A percentile compares a stretch with the other conserved stretches of the same genome.
These are phyloP conservation scores for Coemansia sp. DNA, from an alignment of 192 early-diverging fungal genomes.

Conservation along the genomic window DNA sequence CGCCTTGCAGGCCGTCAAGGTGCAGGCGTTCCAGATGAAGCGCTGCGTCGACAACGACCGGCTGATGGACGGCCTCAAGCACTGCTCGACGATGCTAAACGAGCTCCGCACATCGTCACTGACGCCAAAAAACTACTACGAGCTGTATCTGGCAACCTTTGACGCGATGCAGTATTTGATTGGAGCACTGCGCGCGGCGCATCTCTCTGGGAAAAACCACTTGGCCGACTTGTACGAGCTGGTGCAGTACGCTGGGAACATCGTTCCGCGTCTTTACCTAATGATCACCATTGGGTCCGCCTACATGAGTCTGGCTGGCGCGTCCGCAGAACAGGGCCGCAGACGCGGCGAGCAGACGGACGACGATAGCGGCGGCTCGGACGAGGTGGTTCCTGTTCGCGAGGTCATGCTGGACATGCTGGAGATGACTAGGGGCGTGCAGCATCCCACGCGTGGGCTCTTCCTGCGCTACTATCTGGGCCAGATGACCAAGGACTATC, in stretches of 20 bases:
- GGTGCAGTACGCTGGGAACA: conserved; percentile 97
- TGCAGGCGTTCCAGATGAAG: conserved; percentile 94
- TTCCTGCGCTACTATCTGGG: conserved; percentile 95
- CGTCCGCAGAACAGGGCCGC: conserved; percentile 5
- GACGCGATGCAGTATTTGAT: conserved; percentile 94
- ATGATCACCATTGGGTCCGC: conserved; percentile 99
- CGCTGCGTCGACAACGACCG: conserved; percentile 85
- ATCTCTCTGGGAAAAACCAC: conserved; percentile 74
- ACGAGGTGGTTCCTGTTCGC: conserved; percentile 81
- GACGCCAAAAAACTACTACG: conserved; percentile 98
- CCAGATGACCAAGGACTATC: conserved; percentile 91
- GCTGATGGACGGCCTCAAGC: conserved; percentile 96
- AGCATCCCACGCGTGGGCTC: conserved; percentile 96
- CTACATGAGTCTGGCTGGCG: conserved; percentile 80
- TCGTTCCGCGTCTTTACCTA: conserved; percentile 96
- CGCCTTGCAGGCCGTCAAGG: conserved; percentile 85
- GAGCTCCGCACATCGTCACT: conserved; percentile 94
- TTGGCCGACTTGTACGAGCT: conserved; percentile 95
- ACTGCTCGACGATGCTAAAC: conserved; percentile 95
- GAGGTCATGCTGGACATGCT: conserved; percentile 99
- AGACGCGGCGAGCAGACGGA: background rate
- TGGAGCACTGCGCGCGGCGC: conserved; percentile 87
- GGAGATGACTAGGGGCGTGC: conserved; percentile 97
- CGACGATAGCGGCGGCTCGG: conserved; percentile 10
- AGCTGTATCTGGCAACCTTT: conserved; percentile 99